Evolutionary conservation across 108 stramenopile genomes (phyloP), one percentile per base, ranked within the genome.

Genomic region (Heterococcus sp.): DNA sequence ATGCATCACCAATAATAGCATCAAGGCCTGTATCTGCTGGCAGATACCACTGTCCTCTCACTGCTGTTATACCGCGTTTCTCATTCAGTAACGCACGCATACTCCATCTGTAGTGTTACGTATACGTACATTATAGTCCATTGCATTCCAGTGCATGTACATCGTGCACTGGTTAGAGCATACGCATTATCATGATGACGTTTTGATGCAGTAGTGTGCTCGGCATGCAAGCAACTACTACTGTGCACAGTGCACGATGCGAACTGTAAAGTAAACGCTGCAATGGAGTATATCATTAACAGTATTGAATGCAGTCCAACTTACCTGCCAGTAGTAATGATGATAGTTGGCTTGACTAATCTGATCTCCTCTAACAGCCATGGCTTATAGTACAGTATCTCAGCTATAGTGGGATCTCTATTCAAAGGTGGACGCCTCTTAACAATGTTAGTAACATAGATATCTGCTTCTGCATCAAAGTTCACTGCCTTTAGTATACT

Each of bases 401-500:
- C 79, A 33, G 65, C 37, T 2, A 67, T 36, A 26, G 72, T 66
- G 30, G 79, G 79, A 32, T 71, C 65, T 11, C 79, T 36, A 73
- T 81, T 81, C 36, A 73, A 32, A 0, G 37, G 65, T 0, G 79
- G 79, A 11, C 79, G 39, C 30, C 79, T 34, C 14, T 65, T 38
- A 5, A 81, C 79, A 26, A 81, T 70, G 28, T 79, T 79, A 65
- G 58, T 81, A 4, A 81, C 37, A 37, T 81, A 81, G 1, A 81
- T 66, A 29, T 72, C 71, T 1, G 27, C 3, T 27, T 81, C 37
- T 8, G 67, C 65, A n/a, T 81, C 79, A 5, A 81, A 5, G 37
- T 68, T 68, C 11, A 71, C 79, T 27, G 79, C 71, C 3, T 14
- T 30, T 4, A 81, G 29, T 14, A 81, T 73, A 3, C 21, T 35